phyloP scores from a whole-genome alignment of 2,329 filamentous ascomycete species.

The Aspergillus chevalieri region DNA sequence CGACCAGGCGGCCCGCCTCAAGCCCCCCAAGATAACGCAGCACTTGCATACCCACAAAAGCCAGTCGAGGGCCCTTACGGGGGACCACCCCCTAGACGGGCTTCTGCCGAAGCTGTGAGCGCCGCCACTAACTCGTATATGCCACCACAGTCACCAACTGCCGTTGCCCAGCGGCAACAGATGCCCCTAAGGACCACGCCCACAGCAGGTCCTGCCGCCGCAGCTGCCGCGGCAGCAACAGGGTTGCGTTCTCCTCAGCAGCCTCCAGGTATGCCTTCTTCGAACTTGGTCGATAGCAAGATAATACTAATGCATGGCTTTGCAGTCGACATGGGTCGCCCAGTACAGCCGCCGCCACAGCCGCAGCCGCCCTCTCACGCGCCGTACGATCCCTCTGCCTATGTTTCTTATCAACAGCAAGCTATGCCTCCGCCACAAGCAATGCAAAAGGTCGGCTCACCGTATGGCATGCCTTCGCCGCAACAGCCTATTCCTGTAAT shows the following conservation, averaged over 20 bases:
- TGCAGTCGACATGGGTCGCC: slow-evolving; percentile 30
- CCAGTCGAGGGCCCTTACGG: slow-evolving; percentile 31
- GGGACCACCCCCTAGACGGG: slow-evolving; percentile 25
- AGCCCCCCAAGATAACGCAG: slow-evolving; percentile 31
- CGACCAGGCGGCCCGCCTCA: slow-evolving; percentile 49
- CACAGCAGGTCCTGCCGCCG: slow-evolving; percentile 43
- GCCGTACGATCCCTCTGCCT: slow-evolving; percentile 39
- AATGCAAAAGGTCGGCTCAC: slow-evolving; percentile 19
- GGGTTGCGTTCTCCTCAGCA: slow-evolving; percentile 42
- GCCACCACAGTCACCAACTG: slow-evolving; percentile 42
- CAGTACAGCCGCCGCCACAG: slow-evolving; percentile 23
- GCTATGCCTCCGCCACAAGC: slow-evolving; percentile 21
- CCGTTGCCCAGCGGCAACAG: slow-evolving; percentile 36
- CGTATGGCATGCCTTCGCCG: slow-evolving; percentile 24
- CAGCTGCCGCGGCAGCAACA: slow-evolving; percentile 45
- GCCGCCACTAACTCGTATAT: slow-evolving; percentile 38
- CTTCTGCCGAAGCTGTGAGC: slow-evolving; percentile 37
- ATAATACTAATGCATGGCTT: slow-evolving; percentile 28
- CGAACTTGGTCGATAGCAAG: slow-evolving; percentile 11
- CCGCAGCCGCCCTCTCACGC: slow-evolving; percentile 42
- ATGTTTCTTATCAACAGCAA: slow-evolving; percentile 33
- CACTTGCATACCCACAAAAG: slow-evolving; percentile 30
- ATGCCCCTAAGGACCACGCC: slow-evolving; percentile 43
- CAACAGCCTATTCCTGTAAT: slow-evolving; percentile 16
- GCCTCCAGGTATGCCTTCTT: slow-evolving; percentile 36